Base-by-base conservation (phyloP, 2,329 filamentous ascomycete species). In the Fusarium vanettenii region DNA sequence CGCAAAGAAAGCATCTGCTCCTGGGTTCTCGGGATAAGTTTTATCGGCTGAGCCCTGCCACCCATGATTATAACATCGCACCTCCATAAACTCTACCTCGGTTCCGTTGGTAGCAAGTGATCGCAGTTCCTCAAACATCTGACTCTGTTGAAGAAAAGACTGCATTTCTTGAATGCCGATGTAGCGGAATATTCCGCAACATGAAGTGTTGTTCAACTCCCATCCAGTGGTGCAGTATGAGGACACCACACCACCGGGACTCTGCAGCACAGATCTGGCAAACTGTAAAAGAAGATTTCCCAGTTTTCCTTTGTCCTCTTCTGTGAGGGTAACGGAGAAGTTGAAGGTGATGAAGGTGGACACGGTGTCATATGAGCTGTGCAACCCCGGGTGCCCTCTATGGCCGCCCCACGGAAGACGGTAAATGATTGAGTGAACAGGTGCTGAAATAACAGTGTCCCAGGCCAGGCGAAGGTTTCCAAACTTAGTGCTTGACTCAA, bases 21-120 rank as follows among this genome's bases (percentile, higher is more conserved):
- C 35, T 10, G 37, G 20, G 14, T 63, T 63, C 16, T 66, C 43
- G n/a, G 69, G 60, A 2, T 29, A 27, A 5, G 69, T 73, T 43
- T 56, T 66, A 0, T 60, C n/a, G 1, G 69, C 61, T 5, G 69
- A 72, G 2, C 70, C 69, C 31, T 69, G 70, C 70, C 70, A 73
- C 2, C 70, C 70, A 6, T 72, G 56, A 5, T 59, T 43, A 5
- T 20, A 73, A 5, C 33, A 37, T 10, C 50, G 57, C 1, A 66
- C 65, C n/a, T 72, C 66, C 4, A 72, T 11, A 27, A 69, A 69
- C 7, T 73, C 69, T 2, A 69, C 16, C 16, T 69, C 56, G 7
- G 43, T 29, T 10, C 63, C 67, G 4, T 41, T 50, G 2, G 31
- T 25, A 56, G 55, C 56, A 35, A 29, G 13, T 14, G 39, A 25